Base-by-base conservation (phyloP, 2,329 filamentous ascomycete species). In the Clarireedia sp. region DNA sequence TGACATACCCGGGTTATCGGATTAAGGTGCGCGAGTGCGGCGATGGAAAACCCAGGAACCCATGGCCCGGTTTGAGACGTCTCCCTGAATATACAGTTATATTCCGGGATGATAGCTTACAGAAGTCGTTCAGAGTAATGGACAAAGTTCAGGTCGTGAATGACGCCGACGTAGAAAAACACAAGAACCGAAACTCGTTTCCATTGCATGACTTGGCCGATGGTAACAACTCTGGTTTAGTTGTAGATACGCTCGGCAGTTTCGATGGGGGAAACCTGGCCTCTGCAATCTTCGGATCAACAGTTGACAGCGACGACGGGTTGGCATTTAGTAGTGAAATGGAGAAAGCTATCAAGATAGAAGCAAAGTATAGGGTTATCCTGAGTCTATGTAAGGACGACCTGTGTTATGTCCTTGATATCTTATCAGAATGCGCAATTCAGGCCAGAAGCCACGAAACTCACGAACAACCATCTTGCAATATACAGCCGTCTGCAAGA, bases 181-280 rank as follows among this genome's bases (percentile, higher is more conserved):
- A 58, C 36, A 48, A 60, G n/a, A 37, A 33, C 19, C 38, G 37
- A 17, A 41, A 43, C 21, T 17, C 45, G 2, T 61, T 60, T 45
- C 45, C 24, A 19, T 43, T 62, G 16, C 52, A 58, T 37, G 48
- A 59, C n/a, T 24, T 60, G 16, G 55, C 44, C 1, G 45, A 56
- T 19, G 45, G 17, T 1, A 54, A 49, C 16, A 46, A 48, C 12
- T 29, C 52, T 21, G 47, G 50, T 19, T 21, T 60, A 6, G 4
- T 60, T 4, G 33, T 56, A 37, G 55, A 55, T 19, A 36, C 12
- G 1, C 14, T 16, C 3, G 10, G 19, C 12, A 14, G 43, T 7
- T 16, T 19, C 19, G 24, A 24, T 26, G 19, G 19, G n/a, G 7
- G 19, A 41, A n/a, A 1, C 14, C 16, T 19, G 19, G 3, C 3